Evolutionary conservation across 192 early-diverging fungal species (phyloP).

Genomic region (Dissophora globulifera): DNA sequence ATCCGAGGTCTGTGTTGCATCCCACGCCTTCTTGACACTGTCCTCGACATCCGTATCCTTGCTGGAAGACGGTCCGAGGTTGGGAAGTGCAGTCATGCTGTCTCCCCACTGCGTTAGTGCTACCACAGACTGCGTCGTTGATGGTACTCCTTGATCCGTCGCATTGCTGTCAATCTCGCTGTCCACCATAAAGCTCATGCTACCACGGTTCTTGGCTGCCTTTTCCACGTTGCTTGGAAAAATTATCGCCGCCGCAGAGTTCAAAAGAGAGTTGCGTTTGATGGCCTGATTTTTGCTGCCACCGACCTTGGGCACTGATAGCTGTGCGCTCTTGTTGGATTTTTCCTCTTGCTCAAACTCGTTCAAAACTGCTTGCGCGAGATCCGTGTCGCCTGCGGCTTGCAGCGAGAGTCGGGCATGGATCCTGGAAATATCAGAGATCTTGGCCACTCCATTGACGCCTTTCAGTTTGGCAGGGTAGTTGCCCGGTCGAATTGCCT

Average conservation of each 20-base stretch:
- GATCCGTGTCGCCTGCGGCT: conserved; percentile 13
- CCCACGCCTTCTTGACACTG: conserved; percentile 29
- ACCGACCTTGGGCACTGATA: background rate
- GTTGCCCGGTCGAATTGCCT: conserved; percentile 17
- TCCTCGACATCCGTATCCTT: conserved; percentile 8
- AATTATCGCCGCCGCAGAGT: conserved; percentile 17
- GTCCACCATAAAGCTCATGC: conserved; percentile 52
- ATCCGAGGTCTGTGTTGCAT: conserved; percentile 1
- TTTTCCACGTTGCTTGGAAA: conserved; percentile 41
- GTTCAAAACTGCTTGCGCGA: background rate
- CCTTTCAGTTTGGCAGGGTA: conserved; percentile 36
- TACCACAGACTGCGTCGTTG: background rate
- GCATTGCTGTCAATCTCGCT: conserved; percentile 31
- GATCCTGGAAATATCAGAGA: conserved; percentile 33
- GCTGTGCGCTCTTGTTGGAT: background rate
- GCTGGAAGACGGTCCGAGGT: background rate
- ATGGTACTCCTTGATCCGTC: too few relatives aligned
- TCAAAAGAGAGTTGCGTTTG: conserved; percentile 29
- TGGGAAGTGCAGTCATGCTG: background rate
- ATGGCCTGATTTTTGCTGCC: background rate
- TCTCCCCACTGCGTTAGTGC: background rate
- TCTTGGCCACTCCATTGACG: conserved; percentile 6
- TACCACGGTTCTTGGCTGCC: conserved; percentile 45
- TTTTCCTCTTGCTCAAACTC: background rate
- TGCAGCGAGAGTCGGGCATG: conserved; percentile 31